Base-by-base conservation (phyloP, 257 asterid species). In the Nicotiana attenuata region DNA sequence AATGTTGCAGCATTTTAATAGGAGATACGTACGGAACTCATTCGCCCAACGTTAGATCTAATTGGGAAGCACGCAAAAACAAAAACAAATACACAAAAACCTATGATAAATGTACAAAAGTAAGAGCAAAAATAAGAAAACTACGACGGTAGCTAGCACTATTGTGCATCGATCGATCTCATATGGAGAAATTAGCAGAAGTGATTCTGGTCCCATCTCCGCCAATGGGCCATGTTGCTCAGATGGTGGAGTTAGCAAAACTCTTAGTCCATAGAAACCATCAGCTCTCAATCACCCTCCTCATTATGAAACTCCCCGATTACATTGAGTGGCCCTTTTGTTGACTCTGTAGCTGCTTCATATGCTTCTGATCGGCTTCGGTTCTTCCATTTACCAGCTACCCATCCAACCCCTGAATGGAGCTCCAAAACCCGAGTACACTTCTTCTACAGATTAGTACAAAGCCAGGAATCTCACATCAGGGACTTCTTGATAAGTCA, bases 121-220 rank as follows among this genome's bases (percentile, higher is more conserved):
- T 10, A 47, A 47, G 15, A 47, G 10, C 53, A 14, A 10, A 47
- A 47, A 9, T 3, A 47, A 47, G 16, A 47, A 47, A 13, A 47
- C 0, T 47, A 10, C 14, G 15, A 9, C 15, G 16, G 13, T 47
- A 31, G 10, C 10, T 0, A 3, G n/a, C n/a, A n/a, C n/a, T 47
- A 47, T 47, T 8, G 53, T 47, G 53, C 53, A 47, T 47, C 33
- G 33, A 31, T 31, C 33, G 33, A 61, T 29, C 31, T 20, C 16
- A 65, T 26, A 65, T 28, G 75, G n/a, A 15, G 35, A 65, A 24
- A 28, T n/a, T 14, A 31, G 68, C 76, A 50, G 81, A 88, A 53
- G 60, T 92, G 81, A 85, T 89, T 52, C 82, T 89, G 55, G 83
- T 92, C 73, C 93, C 94, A 33, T 91, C 91, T 89, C 95, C 93